A percentile compares a stretch with the other conserved stretches of the same genome.
phyloP scores from a whole-genome alignment of 2,329 filamentous ascomycete genomes.

The Coleophoma crateriformis region DNA sequence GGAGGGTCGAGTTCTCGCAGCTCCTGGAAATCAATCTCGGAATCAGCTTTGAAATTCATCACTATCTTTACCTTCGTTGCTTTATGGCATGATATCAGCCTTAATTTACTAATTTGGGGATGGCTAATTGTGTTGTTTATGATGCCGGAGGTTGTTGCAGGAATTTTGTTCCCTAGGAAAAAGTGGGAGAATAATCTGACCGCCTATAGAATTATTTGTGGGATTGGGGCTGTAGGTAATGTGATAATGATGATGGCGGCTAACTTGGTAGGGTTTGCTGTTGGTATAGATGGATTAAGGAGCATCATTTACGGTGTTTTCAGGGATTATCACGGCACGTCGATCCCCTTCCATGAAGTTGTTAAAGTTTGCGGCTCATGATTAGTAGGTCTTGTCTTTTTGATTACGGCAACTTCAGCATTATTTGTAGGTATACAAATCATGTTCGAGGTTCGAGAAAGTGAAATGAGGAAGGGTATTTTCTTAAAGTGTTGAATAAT shows the following conservation, averaged over 20 bases:
- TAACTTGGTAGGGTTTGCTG: conserved; percentile 93
- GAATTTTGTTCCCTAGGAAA: conserved; percentile 62
- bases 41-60: conserved; percentile 69
- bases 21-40: conserved; percentile 38
- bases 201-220: conserved; percentile 74
- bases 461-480: conserved; percentile 77
- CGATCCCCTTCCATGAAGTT: background rate
- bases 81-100: conserved; percentile 94
- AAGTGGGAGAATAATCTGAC: conserved; percentile 66
- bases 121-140: conserved; percentile 96
- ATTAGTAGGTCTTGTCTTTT: conserved; percentile 59
- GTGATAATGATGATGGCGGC: conserved; percentile 93
- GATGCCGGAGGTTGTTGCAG: conserved; percentile 75
- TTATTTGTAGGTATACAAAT: conserved; percentile 83
- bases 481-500: conserved; percentile 66
- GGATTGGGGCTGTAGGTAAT: conserved; percentile 75
- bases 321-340: conserved; percentile 62
- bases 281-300: conserved; percentile 82
- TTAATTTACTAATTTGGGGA: conserved; percentile 88
- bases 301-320: conserved; percentile 72
- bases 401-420: conserved; percentile 63
- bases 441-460: conserved; percentile 93
- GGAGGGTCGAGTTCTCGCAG: conserved; percentile 58
- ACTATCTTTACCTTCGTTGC: conserved; percentile 94
- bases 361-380: background rate